These are phyloP conservation scores for Coelastrella sp. DNA, from an alignment of 139 green algal species.

Conservation along the genomic window DNA sequence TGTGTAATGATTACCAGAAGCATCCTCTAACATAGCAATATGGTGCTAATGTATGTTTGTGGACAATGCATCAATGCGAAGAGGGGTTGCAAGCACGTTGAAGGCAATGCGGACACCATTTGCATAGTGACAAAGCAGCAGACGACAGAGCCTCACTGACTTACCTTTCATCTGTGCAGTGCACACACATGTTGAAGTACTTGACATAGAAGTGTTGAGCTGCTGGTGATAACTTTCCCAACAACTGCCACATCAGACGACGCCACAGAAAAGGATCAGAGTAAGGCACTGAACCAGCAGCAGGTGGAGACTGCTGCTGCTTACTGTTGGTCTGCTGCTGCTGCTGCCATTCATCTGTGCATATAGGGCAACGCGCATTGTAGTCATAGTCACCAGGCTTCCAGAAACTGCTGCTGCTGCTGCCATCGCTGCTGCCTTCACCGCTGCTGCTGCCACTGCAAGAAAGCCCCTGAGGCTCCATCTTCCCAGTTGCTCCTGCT, in stretches of 20 bases:
- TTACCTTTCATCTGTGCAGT: not conserved
- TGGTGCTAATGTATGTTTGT: too few species aligned
- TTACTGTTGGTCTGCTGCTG: not conserved
- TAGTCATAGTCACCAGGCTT: too few species aligned
- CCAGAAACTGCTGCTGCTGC: too few species aligned
- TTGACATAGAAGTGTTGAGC: not conserved
- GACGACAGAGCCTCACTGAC: too few species aligned
- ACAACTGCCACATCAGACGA: slow-evolving; percentile 37
- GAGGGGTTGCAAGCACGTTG: too few species aligned
- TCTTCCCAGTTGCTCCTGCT: too few species aligned
- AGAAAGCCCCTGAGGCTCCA: too few species aligned
- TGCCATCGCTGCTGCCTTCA: not conserved
- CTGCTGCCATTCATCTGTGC: not conserved
- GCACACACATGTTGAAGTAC: not conserved
- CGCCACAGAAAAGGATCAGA: slow-evolving; percentile 35
- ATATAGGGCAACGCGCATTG: not conserved
- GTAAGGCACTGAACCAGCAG: not conserved
- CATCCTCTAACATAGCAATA: too few species aligned
- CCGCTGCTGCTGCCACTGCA: not conserved
- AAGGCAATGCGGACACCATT: too few species aligned
- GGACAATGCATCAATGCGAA: too few species aligned
- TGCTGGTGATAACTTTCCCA: slow-evolving; percentile 18
- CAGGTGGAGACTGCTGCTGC: not conserved
- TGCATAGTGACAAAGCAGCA: too few species aligned
- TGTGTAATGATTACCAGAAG: too few species aligned